Percentiles rank a stretch among this genome's conserved stretches.
These are phyloP conservation scores for Leishmania martiniquensis DNA, from an alignment of 208 protist genomes.

Conservation along the genomic window DNA sequence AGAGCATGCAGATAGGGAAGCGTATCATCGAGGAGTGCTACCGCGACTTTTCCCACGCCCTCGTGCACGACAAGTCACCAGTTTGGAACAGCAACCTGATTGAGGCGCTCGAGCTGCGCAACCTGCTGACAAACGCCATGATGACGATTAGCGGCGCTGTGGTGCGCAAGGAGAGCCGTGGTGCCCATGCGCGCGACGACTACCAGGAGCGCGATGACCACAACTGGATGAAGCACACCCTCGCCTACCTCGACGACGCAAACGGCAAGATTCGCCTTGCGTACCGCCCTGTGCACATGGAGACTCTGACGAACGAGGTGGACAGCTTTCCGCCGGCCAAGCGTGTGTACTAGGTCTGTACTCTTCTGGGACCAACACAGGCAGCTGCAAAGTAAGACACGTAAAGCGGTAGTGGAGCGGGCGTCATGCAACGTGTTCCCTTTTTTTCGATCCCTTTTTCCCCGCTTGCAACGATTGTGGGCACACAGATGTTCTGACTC, in stretches of 20 bases:
- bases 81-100: slow-evolving; percentile 99
- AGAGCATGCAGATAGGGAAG: slow-evolving; percentile 93
- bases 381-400: not conserved
- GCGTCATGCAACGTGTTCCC: not conserved
- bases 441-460: not conserved
- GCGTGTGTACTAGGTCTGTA: slow-evolving; percentile 86
- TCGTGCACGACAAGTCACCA: slow-evolving; percentile 93
- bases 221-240: slow-evolving; percentile 99
- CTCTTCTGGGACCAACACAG: not conserved
- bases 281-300: slow-evolving; percentile 94
- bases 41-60: slow-evolving; percentile 93
- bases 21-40: slow-evolving; percentile 94
- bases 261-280: slow-evolving; percentile 91
- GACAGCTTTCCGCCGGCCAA: slow-evolving; percentile 87
- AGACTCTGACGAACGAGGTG: slow-evolving; percentile 94
- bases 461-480: not conserved
- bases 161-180: slow-evolving; percentile 96
- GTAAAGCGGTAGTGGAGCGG: not conserved
- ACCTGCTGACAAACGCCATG: slow-evolving; percentile 96
- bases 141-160: slow-evolving; percentile 95
- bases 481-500: too few species aligned
- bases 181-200: slow-evolving; percentile 98
- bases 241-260: slow-evolving; percentile 94
- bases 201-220: slow-evolving; percentile 96
- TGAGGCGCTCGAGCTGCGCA: slow-evolving; percentile 99